Evolutionary conservation across 768 basidiomycete genomes (phyloP), one percentile per base, ranked within the genome.

Genomic region (Paxillus involutus): DNA sequence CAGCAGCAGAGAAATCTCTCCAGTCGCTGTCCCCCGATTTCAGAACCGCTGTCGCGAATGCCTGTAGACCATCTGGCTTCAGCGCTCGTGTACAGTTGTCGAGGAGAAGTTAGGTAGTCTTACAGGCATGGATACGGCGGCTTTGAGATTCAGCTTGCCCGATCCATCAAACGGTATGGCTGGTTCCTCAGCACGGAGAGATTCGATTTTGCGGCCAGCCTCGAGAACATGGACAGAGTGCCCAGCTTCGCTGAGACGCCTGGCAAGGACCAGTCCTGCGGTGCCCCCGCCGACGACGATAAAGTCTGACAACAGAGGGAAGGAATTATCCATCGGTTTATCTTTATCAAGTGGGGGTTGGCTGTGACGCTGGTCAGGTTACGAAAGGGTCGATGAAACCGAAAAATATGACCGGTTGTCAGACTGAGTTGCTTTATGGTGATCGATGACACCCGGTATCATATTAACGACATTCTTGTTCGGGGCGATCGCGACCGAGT

Each of bases 261-360:
- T 26, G n/a, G 44, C 44, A 17, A 45, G 29, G 44, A 45, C 44
- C 4, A 45, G 44, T 29, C 44, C 44, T 45, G 44, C 44, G 16
- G 44, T 45, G 26, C 44, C 44, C 16, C 44, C 44, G n/a, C 44
- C 44, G 44, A 45, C 44, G n/a, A 45, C 14, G 44, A 45, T 45
- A 29, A 45, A 45, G 24, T 45, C 44, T 8, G 44, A 45, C 12
- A 7, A 29, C 3, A 45, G 7, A 45, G 26, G 29, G 29, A n/a
- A n/a, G n/a, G 44, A n/a, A 30, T 32, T 7, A n/a, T 32, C 30
- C 44, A 45, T 45, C 10, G 39, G 7, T 40, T n/a, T 12, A 35
- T 3, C 26, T 40, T n/a, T 12, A 35, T 3, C 26, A 35, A 35
- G 32, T 32, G 9, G 9, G 32, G 3, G 32, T 32, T 32, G 32